Percentiles rank a stretch among this genome's conserved stretches.
phyloP scores from a whole-genome alignment of 495 filamentous ascomycete species.

The Penicillium samsonianum region DNA sequence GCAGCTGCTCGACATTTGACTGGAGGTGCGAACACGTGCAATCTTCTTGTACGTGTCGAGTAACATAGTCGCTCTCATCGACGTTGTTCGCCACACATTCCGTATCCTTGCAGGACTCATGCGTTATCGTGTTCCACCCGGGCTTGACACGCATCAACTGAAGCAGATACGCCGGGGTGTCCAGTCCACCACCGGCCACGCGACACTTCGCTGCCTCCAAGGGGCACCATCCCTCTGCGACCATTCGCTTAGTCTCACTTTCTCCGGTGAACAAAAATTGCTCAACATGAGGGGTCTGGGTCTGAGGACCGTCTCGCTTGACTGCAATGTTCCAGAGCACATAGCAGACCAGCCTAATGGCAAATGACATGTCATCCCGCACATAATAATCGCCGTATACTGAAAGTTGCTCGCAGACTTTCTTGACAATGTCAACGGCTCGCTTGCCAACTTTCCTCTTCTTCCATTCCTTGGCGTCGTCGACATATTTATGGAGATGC shows the following conservation, averaged over 20 bases:
- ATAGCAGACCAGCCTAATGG: neutral
- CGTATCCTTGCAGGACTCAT: neutral
- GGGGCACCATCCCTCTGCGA: neutral
- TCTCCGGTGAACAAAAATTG: neutral
- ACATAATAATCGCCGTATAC: neutral
- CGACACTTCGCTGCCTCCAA: neutral
- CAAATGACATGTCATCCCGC: neutral
- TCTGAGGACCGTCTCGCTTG: constrained; percentile 1
- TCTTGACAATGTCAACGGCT: neutral
- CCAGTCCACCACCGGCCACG: neutral
- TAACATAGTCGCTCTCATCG: constrained; percentile 2
- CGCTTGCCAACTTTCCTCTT: neutral
- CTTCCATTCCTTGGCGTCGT: neutral
- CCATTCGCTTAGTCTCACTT: neutral
- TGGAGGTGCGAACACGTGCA: neutral
- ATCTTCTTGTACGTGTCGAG: neutral
- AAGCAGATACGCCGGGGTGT: neutral
- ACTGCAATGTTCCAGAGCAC: neutral
- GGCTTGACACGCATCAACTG: neutral
- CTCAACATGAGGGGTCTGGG: neutral
- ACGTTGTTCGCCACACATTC: neutral
- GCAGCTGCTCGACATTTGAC: neutral
- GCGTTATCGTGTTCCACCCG: neutral
- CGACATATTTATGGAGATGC: neutral
- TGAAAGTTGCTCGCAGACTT: neutral